phyloP scores from a whole-genome alignment of 371 early-diverging fungal genomes.

The Actinomucor elegans region DNA sequence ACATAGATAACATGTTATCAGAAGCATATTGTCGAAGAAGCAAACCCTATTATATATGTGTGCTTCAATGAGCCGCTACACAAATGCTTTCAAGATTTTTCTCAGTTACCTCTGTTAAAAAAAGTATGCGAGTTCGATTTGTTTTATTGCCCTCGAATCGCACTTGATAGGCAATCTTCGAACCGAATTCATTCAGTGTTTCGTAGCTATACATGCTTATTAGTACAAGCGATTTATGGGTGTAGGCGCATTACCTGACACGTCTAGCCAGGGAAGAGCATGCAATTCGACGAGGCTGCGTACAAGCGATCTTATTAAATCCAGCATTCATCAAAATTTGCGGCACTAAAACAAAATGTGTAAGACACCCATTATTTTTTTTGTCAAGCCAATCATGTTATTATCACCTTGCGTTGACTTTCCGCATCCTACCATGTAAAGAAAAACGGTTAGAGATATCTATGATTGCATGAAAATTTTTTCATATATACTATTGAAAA shows the following conservation, averaged over 20 bases:
- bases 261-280: slow-evolving; percentile 86
- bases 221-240: background rate
- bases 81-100: background rate
- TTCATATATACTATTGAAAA: too few relatives aligned
- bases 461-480: too few relatives aligned
- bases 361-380: background rate
- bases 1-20: slow-evolving; percentile 56
- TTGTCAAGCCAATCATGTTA: background rate
- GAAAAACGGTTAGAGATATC: too few relatives aligned
- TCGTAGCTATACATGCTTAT: slow-evolving; percentile 39
- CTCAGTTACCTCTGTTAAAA: slow-evolving; percentile 59
- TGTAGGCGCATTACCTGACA: slow-evolving; percentile 45
- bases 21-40: slow-evolving; percentile 62
- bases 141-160: slow-evolving; percentile 71
- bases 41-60: slow-evolving; percentile 31
- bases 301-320: slow-evolving; percentile 79
- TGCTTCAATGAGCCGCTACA: too few relatives aligned
- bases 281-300: slow-evolving; percentile 94
- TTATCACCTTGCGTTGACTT: slow-evolving; percentile 75
- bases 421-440: too few relatives aligned
- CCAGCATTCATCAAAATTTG: slow-evolving; percentile 76
- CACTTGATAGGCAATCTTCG: slow-evolving; percentile 70
- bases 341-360: slow-evolving; percentile 48
- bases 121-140: slow-evolving; percentile 57
- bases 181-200: slow-evolving; percentile 63